These are phyloP conservation scores for Rhazya stricta DNA, from an alignment of 257 asterid genomes.

Conservation along the genomic window DNA sequence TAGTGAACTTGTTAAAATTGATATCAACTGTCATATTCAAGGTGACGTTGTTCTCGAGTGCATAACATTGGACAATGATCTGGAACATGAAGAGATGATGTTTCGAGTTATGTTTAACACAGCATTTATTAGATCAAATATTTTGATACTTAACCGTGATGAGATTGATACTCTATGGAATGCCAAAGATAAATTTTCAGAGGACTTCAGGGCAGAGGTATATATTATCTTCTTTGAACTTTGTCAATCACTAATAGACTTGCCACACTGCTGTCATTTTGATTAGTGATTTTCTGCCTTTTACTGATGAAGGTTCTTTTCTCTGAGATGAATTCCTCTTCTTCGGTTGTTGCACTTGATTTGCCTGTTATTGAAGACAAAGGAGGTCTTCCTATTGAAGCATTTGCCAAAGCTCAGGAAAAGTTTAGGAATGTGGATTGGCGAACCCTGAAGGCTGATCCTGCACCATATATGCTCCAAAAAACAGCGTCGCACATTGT, in stretches of 20 bases:
- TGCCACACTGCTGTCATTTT: constrained; percentile 2
- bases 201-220: constrained; percentile 69
- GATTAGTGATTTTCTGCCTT: constrained; percentile 11
- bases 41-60: constrained; percentile 82
- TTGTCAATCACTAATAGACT: neutral
- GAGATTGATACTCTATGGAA: constrained; percentile 57
- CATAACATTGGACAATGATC: constrained; percentile 36
- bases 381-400: constrained; percentile 44
- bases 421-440: constrained; percentile 35
- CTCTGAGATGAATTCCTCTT: constrained; percentile 50
- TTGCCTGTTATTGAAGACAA: constrained; percentile 28
- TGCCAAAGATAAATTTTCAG: constrained; percentile 41
- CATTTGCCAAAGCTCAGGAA: constrained; percentile 41
- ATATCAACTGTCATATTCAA: constrained; percentile 58
- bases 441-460: constrained; percentile 28
- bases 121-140: constrained; percentile 50
- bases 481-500: constrained; percentile 28
- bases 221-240: constrained; percentile 11
- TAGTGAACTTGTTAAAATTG: constrained; percentile 50
- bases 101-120: constrained; percentile 72
- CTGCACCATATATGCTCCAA: constrained; percentile 27
- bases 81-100: constrained; percentile 50
- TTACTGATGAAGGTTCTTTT: constrained; percentile 49
- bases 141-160: constrained; percentile 44
- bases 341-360: constrained; percentile 28